Percentiles rank a stretch among this genome's conserved stretches.
Evolutionary conservation across 441 rosid species (phyloP).

Genomic region (Raphanus hybrid): DNA sequence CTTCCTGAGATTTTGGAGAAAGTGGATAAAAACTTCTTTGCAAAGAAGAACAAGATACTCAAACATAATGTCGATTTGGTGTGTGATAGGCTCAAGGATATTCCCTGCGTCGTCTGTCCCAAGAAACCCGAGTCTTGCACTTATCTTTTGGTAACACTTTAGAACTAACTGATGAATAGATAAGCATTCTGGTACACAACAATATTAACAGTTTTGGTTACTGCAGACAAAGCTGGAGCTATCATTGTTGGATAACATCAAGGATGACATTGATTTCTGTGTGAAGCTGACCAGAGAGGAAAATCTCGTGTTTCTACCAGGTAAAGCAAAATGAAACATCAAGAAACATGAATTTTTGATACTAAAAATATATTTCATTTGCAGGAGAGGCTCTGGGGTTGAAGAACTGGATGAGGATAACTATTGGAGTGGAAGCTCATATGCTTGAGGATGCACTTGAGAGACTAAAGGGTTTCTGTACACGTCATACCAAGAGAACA

Average conservation of each 20-base stretch:
- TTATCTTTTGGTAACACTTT: not conserved
- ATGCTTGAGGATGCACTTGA: slow-evolving; percentile 61
- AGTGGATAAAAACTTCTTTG: slow-evolving; percentile 62
- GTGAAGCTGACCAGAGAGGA: slow-evolving; percentile 59
- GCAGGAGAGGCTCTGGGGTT: slow-evolving; percentile 65
- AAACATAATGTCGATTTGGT: slow-evolving; percentile 58
- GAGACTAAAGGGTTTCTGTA: slow-evolving; percentile 62
- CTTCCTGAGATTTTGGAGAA: slow-evolving; percentile 66
- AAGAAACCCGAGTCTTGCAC: too few relatives aligned
- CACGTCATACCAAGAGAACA: slow-evolving; percentile 63
- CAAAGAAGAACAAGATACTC: slow-evolving; percentile 46
- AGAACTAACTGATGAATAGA: not conserved
- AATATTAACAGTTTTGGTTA: not conserved
- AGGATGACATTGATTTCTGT: slow-evolving; percentile 59
- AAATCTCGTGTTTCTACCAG: slow-evolving; percentile 47
- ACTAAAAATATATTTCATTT: slow-evolving; percentile 13
- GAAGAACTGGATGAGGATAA: slow-evolving; percentile 79
- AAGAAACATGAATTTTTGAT: slow-evolving; percentile 13
- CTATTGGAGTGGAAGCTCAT: slow-evolving; percentile 60
- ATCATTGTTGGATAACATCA: slow-evolving; percentile 49
- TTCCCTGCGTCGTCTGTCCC: too few relatives aligned
- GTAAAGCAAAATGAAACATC: not conserved
- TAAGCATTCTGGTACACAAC: not conserved
- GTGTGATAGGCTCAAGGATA: slow-evolving; percentile 47
- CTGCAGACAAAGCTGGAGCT: slow-evolving; percentile 54